Evolutionary conservation across 768 basidiomycete genomes (phyloP).

Genomic region (Nidularia sp.): DNA sequence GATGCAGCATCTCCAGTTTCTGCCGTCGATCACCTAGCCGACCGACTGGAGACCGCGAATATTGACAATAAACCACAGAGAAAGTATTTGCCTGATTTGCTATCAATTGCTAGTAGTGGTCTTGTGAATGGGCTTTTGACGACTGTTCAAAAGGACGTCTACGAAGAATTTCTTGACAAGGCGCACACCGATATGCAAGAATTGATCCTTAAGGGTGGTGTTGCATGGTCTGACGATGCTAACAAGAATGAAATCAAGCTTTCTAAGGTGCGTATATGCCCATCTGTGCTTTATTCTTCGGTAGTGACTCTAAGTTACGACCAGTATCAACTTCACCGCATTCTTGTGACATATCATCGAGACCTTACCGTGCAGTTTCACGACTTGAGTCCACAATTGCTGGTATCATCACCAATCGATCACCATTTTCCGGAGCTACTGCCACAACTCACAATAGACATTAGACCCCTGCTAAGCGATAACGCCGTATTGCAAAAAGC

Average conservation of each 20-base stretch:
- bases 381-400: constrained; percentile 69
- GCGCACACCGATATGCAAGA: constrained; percentile 11
- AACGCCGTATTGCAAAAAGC: constrained; percentile 21
- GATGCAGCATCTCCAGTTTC: no score
- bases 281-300: background rate
- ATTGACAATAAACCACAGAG: no score
- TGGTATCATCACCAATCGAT: constrained; percentile 48
- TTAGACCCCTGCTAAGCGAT: constrained; percentile 46
- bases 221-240: constrained; percentile 52
- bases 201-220: constrained; percentile 46
- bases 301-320: background rate
- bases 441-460: constrained; percentile 56
- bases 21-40: constrained; percentile 15
- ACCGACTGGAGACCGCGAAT: no score
- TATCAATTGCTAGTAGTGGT: background rate
- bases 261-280: constrained; percentile 40
- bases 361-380: constrained; percentile 69
- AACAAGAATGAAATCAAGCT: constrained; percentile 46
- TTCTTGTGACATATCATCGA: constrained; percentile 59
- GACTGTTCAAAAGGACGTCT: constrained; percentile 41
- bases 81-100: constrained; percentile 28
- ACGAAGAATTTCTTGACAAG: constrained; percentile 32
- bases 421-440: constrained; percentile 66
- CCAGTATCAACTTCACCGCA: constrained; percentile 58
- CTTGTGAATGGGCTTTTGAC: background rate